Evolutionary conservation across 2,329 filamentous ascomycete genomes (phyloP), one percentile per base, ranked within the genome.

Genomic region (Trichoderma guizhouense): DNA sequence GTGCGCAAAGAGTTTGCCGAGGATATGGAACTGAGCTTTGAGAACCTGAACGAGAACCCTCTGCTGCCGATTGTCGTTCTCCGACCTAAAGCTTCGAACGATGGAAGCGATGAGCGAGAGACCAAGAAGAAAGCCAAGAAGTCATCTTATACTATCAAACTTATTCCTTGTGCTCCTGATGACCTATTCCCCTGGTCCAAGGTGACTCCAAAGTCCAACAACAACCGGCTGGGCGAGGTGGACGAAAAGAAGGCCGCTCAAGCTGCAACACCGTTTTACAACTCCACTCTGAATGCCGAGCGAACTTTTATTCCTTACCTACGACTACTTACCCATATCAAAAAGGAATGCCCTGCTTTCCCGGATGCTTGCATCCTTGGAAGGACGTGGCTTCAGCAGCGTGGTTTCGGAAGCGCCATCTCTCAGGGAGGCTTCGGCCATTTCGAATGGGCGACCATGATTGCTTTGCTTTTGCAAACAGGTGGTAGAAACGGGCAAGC

Each of bases 361-460:
- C 86, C 88, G 72, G 94, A 98, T 79, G 93, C 94, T 9, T 97
- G 94, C 79, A 86, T 97, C 8, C 86, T 99, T 26, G 96, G 95
- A 30, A 90, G 92, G 71, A 89, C 93, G 70, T 99, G 96, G 96
- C 86, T 99, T 53, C 91, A 91, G 75, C 95, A 98, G 81, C 89
- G 95, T 70, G 94, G 94, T 0, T 93, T 98, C 75, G 87, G 87
- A 18, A 88, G 92, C 58, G 84, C 87, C 26, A 81, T 94, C n/a
- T 86, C 89, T 2, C 84, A 86, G 57, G 95, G 96, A 58, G 96
- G 96, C 0, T 98, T 99, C 79, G 96, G 96, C 3, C 90, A 93
- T 75, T 97, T 97, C 75, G 96, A 99, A 79, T 98, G 94, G 93
- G 88, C 92, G 0, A 84, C 89, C n/a, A 83, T 96, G 63, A 88